Base-by-base conservation (phyloP, 257 asterid genomes). In the Buddleja alternifolia region DNA sequence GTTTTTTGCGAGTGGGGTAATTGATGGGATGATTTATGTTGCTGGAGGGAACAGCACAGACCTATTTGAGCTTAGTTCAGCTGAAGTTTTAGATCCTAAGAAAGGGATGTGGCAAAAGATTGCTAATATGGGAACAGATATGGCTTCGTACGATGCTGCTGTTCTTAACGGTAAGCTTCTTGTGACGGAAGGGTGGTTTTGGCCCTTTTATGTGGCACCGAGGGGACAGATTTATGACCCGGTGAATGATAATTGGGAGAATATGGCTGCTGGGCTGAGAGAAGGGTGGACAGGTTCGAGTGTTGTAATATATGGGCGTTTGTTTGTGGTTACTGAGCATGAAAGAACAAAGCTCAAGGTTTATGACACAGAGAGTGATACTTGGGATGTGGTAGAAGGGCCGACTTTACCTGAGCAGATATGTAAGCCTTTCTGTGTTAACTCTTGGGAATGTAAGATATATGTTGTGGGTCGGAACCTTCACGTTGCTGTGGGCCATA, bases 241-340 rank as follows among this genome's bases (percentile, higher is more conserved):
- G 1, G 24, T 36, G 50, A 83, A 87, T 0, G 81, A 89, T 79
- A 77, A 73, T 29, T 93, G 99, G 99, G 97, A 83, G 78, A 69
- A 77, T 40, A 93, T 93, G 99, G 86, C 95, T 37, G 51, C 77
- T 21, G 99, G 99, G 0, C 81, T 93, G n/a, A 71, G 99, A 36
- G 99, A 93, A 71, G 99, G 99, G 15, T 93, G 99, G 99, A 93
- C 99, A 0, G 99, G 99, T 19, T 90, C 99, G 0, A 93, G 99
- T 20, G 93, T 86, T 0, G 99, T 93, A 44, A 78, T 93, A 0
- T 55, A 81, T 32, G 88, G 78, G 7, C 89, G 72, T 51, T 70
- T 93, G 75, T 93, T 93, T 73, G 99, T 93, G 48, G 96, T 93
- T 66, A 83, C 99, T 0, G 99, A 93, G 80, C 99, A 93, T 15